These are phyloP conservation scores for Lumnitzera littorea DNA, from an alignment of 345 rosid genomes.

Conservation along the genomic window DNA sequence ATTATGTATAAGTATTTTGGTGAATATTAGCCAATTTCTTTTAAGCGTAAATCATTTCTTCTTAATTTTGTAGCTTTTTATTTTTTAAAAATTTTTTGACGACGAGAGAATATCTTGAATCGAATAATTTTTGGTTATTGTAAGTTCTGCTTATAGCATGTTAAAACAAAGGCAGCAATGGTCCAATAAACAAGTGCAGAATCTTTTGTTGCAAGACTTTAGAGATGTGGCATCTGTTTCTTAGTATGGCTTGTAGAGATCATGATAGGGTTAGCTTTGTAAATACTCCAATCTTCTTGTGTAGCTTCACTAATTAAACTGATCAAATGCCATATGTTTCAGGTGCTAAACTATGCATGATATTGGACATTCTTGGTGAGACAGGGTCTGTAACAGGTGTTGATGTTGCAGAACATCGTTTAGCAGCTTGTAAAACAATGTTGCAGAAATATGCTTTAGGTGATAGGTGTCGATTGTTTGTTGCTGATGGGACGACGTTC, in stretches of 20 bases:
- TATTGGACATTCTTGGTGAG: conserved; percentile 61
- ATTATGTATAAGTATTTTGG: too few relatives aligned
- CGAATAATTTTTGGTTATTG: too few relatives aligned
- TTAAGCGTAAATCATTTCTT: too few relatives aligned
- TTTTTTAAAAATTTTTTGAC: too few relatives aligned
- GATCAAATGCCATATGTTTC: conserved; percentile 14
- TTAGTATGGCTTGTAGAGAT: too few relatives aligned
- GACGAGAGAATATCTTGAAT: too few relatives aligned
- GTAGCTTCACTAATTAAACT: background rate
- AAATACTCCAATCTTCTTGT: background rate
- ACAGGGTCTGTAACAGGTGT: conserved; percentile 87
- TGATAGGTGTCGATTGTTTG: conserved; percentile 66
- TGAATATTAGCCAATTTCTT: too few relatives aligned
- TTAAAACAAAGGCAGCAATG: too few relatives aligned
- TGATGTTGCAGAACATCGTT: conserved; percentile 79
- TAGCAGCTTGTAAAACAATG: conserved; percentile 90
- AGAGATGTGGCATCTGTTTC: background rate
- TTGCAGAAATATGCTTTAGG: conserved; percentile 73
- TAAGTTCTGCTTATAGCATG: too few relatives aligned
- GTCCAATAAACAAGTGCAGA: too few relatives aligned
- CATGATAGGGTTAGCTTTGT: too few relatives aligned
- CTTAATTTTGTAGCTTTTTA: too few relatives aligned
- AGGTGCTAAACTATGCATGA: conserved; percentile 98
- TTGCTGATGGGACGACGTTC: conserved; percentile 76
- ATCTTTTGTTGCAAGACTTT: background rate